Evolutionary conservation across 768 basidiomycete species (phyloP).

Genomic region (Leccinum subtestaceum): DNA sequence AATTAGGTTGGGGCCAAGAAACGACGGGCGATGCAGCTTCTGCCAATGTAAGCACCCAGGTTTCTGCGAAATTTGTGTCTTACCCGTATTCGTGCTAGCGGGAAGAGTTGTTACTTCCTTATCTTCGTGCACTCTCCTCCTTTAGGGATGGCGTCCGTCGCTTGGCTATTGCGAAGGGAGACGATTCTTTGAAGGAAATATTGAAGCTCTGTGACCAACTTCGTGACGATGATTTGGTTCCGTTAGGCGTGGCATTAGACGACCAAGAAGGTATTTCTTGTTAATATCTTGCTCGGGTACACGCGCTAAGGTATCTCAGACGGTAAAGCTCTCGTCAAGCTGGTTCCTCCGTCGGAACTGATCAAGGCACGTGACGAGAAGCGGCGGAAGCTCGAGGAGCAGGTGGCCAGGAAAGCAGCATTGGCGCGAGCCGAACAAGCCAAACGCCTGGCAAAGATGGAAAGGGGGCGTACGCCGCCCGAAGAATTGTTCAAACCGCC

Average conservation of each 20-base stretch:
- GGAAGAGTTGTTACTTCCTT: slow-evolving; percentile 86
- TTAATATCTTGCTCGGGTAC: background rate
- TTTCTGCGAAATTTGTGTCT: background rate
- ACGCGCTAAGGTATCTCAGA: slow-evolving; percentile 43
- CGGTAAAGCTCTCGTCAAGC: slow-evolving; percentile 92
- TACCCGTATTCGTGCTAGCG: slow-evolving; percentile 45
- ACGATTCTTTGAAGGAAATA: slow-evolving; percentile 72
- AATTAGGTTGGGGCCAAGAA: slow-evolving; percentile 87
- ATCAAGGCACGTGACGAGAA: slow-evolving; percentile 89
- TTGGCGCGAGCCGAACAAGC: slow-evolving; percentile 60
- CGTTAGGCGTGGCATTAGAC: slow-evolving; percentile 94
- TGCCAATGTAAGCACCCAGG: slow-evolving; percentile 43
- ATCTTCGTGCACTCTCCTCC: slow-evolving; percentile 76
- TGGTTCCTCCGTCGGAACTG: slow-evolving; percentile 79
- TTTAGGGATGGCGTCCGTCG: slow-evolving; percentile 90
- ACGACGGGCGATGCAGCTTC: slow-evolving; percentile 35
- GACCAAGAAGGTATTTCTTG: slow-evolving; percentile 80
- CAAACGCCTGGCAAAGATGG: slow-evolving; percentile 75
- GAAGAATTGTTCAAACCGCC: slow-evolving; percentile 83
- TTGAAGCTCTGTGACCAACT: slow-evolving; percentile 85
- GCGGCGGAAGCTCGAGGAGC: slow-evolving; percentile 67
- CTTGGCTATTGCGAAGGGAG: slow-evolving; percentile 71
- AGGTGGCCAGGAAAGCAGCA: slow-evolving; percentile 76
- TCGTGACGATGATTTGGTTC: slow-evolving; percentile 84
- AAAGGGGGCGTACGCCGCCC: slow-evolving; percentile 76